A percentile compares a stretch with the other conserved stretches of the same genome.
phyloP scores from a whole-genome alignment of 257 asterid species.

The Solanum microdontum region DNA sequence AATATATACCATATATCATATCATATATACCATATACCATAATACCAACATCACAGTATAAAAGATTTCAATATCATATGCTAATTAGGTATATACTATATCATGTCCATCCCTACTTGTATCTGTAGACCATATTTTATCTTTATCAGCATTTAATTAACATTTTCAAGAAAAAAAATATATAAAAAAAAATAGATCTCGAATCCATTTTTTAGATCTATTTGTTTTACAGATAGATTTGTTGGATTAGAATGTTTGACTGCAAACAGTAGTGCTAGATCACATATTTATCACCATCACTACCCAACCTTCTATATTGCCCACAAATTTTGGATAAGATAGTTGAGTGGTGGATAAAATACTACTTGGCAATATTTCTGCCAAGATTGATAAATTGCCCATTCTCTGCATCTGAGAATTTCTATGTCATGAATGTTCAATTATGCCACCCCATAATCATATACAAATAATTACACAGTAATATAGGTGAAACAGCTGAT shows the following conservation, averaged over 20 bases:
- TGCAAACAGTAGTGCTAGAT: not conserved
- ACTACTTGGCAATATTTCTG: not conserved
- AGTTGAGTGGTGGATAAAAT: not conserved
- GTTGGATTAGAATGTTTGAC: conserved; percentile 3
- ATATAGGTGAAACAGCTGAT: not conserved
- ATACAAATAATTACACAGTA: not conserved
- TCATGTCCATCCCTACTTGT: not conserved
- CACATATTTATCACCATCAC: not conserved
- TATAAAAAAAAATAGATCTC: not conserved
- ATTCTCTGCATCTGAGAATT: not conserved
- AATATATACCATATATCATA: no score
- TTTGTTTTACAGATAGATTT: not conserved
- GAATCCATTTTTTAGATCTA: not conserved
- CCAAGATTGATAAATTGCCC: not conserved
- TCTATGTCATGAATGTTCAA: not conserved
- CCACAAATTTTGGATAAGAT: not conserved
- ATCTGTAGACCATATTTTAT: not conserved
- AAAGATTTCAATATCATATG: not conserved
- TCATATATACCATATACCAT: no score
- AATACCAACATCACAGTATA: not conserved
- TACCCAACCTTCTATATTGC: not conserved
- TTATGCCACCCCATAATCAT: not conserved
- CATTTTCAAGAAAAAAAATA: not conserved
- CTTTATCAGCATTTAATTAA: not conserved
- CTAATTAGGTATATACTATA: no score